Percentiles rank a stretch among this genome's conserved stretches.
These are phyloP conservation scores for Pseudogymnoascus sp. DNA, from an alignment of 2,329 filamentous ascomycete species.

Conservation along the genomic window DNA sequence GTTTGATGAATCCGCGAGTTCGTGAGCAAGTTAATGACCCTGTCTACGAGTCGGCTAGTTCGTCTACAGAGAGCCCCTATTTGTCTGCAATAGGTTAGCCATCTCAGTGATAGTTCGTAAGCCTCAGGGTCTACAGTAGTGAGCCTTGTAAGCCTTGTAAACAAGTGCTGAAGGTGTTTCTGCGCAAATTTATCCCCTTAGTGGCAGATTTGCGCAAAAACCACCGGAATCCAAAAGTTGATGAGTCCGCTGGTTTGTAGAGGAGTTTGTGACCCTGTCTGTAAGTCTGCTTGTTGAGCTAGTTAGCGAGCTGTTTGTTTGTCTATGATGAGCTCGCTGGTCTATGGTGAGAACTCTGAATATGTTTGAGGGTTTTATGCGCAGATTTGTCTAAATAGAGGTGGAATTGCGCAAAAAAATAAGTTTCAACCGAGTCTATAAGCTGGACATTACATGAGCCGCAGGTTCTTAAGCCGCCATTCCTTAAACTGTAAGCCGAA, in stretches of 20 bases:
- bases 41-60: neutral
- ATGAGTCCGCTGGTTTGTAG: neutral
- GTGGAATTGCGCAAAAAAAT: neutral
- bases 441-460: too few relatives aligned
- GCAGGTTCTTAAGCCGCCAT: too few relatives aligned
- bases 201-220: neutral
- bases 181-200: neutral
- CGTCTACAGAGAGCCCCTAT: too few relatives aligned
- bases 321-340: neutral
- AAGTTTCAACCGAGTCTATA: too few relatives aligned
- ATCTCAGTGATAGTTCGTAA: too few relatives aligned
- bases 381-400: neutral
- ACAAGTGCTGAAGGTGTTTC: neutral
- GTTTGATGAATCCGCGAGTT: neutral
- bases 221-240: neutral
- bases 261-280: neutral
- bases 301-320: neutral
- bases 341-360: too few relatives aligned
- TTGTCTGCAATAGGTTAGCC: too few relatives aligned
- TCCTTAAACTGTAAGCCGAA: too few relatives aligned
- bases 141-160: too few relatives aligned
- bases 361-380: neutral
- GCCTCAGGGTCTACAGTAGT: too few relatives aligned
- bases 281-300: neutral
- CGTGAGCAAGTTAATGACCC: neutral